Evolutionary conservation across 2,329 filamentous ascomycete genomes (phyloP).

Genomic region (Aspergillus udagawae): DNA sequence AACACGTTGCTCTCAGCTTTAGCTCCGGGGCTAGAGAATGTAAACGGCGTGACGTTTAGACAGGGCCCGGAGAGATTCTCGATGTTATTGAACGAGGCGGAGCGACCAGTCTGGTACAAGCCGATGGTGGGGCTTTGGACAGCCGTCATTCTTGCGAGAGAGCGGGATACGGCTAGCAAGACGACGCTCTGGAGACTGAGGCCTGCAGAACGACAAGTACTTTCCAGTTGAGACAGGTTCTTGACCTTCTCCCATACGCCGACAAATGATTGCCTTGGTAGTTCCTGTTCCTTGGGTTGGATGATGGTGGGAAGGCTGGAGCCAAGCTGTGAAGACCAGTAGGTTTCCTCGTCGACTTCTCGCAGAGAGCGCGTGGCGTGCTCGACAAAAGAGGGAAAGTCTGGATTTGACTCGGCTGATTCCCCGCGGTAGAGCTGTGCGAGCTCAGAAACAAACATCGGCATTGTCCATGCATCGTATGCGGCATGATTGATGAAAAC

Average conservation of each 20-base stretch:
- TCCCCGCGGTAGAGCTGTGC: slow-evolving; percentile 21
- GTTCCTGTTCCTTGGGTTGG: not conserved
- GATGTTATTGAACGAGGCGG: slow-evolving; percentile 21
- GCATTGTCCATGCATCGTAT: slow-evolving; percentile 37
- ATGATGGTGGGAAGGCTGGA: slow-evolving; percentile 18
- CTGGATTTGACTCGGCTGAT: slow-evolving; percentile 9
- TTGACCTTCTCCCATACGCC: slow-evolving; percentile 20
- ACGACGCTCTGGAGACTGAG: slow-evolving; percentile 26
- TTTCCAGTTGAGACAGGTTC: slow-evolving; percentile 19
- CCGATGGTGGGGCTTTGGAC: slow-evolving; percentile 24
- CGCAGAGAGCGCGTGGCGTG: slow-evolving; percentile 18
- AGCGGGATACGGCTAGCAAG: slow-evolving; percentile 26
- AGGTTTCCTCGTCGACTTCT: slow-evolving; percentile 14
- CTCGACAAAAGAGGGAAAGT: slow-evolving; percentile 23
- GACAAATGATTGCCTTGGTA: slow-evolving; percentile 18
- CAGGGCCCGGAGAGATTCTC: slow-evolving; percentile 27
- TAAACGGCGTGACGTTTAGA: slow-evolving; percentile 28
- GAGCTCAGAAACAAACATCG: slow-evolving; percentile 29
- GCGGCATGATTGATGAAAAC: slow-evolving; percentile 33
- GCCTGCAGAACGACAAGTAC: slow-evolving; percentile 13
- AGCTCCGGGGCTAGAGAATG: slow-evolving; percentile 10
- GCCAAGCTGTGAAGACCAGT: slow-evolving; percentile 21
- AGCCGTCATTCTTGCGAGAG: slow-evolving; percentile 17
- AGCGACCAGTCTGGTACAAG: slow-evolving; percentile 31
- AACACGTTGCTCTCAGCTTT: not conserved